phyloP scores from a whole-genome alignment of 1,284 basidiomycete genomes.

The Bjerkandera adusta region DNA sequence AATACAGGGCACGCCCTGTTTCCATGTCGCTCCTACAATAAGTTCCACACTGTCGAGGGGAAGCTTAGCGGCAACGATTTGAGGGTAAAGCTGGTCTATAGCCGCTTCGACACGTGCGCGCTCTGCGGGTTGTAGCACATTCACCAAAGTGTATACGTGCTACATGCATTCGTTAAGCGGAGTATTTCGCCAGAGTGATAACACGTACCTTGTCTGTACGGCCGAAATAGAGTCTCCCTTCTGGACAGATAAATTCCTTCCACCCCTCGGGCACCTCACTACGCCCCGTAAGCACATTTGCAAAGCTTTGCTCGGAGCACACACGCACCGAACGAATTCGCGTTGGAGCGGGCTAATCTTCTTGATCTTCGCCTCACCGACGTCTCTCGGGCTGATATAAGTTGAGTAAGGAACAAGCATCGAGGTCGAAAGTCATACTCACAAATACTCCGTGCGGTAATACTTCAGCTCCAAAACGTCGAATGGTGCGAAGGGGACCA shows the following conservation, averaged over 20 bases:
- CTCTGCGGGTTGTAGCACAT: not conserved
- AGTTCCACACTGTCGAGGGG: constrained; percentile 8
- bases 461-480: not conserved
- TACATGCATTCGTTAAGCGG: not conserved
- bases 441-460: not conserved
- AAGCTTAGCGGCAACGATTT: not conserved
- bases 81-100: not conserved
- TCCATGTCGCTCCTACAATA: constrained; percentile 7
- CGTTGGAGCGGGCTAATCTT: not conserved
- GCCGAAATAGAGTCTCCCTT: constrained; percentile 9
- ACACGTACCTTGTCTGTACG: not conserved
- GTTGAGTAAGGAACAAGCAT: too few relatives aligned
- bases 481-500: not conserved
- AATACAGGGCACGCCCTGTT: constrained; percentile 8
- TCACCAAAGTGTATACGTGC: not conserved
- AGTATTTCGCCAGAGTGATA: too few relatives aligned
- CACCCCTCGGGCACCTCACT: not conserved
- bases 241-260: constrained; percentile 3
- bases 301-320: too few relatives aligned
- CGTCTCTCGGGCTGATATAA: not conserved
- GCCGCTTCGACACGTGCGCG: not conserved
- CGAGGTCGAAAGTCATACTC: too few relatives aligned
- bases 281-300: too few relatives aligned
- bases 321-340: not conserved
- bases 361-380: not conserved